Evolutionary conservation across 2,329 filamentous ascomycete genomes (phyloP).

Genomic region (Penicillium digitatum): DNA sequence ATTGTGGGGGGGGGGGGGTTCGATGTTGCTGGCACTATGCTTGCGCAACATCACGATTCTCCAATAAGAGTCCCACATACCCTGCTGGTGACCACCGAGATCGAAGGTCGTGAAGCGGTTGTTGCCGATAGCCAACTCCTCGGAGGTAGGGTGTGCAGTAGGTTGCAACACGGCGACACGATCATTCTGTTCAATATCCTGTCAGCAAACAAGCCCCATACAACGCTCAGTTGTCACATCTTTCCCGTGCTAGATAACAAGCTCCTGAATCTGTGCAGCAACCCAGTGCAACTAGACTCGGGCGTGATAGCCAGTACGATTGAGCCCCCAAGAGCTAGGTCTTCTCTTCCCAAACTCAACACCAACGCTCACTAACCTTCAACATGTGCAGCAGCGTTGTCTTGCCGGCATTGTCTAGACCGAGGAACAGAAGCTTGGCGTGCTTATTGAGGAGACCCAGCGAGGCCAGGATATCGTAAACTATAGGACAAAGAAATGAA

Average conservation of each 20-base stretch:
- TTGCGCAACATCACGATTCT: neutral
- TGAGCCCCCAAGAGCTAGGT: neutral
- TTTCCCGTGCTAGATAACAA: neutral
- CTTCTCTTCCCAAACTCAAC: neutral
- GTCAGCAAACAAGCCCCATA: conserved; percentile 3
- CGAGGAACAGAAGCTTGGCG: conserved; percentile 89
- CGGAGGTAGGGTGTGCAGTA: conserved; percentile 86
- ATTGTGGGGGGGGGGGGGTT: neutral
- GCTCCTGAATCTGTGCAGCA: neutral
- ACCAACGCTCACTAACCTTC: conserved; percentile 60
- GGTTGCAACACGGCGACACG: conserved; percentile 86
- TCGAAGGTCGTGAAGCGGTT: conserved; percentile 94
- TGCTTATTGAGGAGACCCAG: conserved; percentile 92
- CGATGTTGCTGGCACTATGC: neutral
- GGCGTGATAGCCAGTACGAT: neutral
- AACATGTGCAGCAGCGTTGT: conserved; percentile 92
- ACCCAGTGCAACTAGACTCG: neutral
- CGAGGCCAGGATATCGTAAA: conserved; percentile 84
- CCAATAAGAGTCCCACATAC: conserved; percentile 46
- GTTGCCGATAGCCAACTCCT: conserved; percentile 88
- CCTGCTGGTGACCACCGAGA: conserved; percentile 88
- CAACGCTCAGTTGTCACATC: neutral
- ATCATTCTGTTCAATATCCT: conserved; percentile 63
- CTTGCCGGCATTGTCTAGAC: conserved; percentile 91
- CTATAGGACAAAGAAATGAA: conserved; percentile 44